A percentile compares a stretch with the other conserved stretches of the same genome.
These are phyloP conservation scores for Sclerospora graminicola DNA, from an alignment of 352 stramenopile genomes.

Conservation along the genomic window DNA sequence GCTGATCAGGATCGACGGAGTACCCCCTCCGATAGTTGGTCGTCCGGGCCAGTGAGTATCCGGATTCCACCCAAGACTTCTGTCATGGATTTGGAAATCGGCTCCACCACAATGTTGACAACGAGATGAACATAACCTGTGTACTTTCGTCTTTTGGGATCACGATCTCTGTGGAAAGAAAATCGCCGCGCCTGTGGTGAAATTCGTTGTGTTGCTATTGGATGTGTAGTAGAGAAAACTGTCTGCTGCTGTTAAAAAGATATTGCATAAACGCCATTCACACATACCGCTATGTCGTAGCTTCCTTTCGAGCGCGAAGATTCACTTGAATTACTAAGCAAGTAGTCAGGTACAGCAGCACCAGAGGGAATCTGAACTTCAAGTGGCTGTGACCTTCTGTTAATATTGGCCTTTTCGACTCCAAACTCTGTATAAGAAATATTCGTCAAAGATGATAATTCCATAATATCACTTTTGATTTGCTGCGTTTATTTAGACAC, in stretches of 20 bases:
- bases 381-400: constrained; percentile 50
- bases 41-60: no score
- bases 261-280: constrained; percentile 61
- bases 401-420: no score
- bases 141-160: constrained; percentile 70
- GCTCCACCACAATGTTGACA: no score
- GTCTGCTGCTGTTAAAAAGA: constrained; percentile 38
- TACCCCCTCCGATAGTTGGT: no score
- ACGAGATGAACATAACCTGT: constrained; percentile 63
- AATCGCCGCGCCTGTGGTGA: constrained; percentile 34
- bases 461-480: no score
- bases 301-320: no score
- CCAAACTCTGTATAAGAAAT: no score
- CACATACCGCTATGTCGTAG: constrained; percentile 47
- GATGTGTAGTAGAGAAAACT: constrained; percentile 50
- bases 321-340: constrained; percentile 4
- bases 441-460: no score
- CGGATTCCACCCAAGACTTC: no score
- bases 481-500: no score
- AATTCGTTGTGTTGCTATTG: constrained; percentile 65
- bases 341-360: constrained; percentile 34
- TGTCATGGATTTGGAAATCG: no score
- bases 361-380: constrained; percentile 45
- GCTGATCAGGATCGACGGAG: no score
- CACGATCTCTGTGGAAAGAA: constrained; percentile 56